Percentiles rank a stretch among this genome's conserved stretches.
Evolutionary conservation across 2,329 filamentous ascomycete species (phyloP).

Genomic region (Beauveria sp.): DNA sequence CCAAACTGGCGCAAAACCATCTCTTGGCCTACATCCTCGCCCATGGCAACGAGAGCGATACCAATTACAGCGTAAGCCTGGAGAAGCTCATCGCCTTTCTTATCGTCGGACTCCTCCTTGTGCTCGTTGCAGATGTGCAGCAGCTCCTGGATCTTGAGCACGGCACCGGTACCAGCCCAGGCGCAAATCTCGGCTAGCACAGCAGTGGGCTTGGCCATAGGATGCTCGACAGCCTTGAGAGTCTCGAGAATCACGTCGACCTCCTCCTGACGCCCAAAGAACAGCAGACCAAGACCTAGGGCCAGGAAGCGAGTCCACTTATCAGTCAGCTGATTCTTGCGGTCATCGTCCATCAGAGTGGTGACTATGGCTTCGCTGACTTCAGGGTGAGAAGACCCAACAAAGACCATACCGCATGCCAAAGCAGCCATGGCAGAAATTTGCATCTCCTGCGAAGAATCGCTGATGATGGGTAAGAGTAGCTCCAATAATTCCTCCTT

Average conservation of each 20-base stretch:
- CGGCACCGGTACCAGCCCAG: constrained; percentile 94
- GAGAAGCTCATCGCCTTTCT: constrained; percentile 89
- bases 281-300: constrained; percentile 84
- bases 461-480: constrained; percentile 78
- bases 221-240: constrained; percentile 92
- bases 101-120: constrained; percentile 87
- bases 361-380: constrained; percentile 88
- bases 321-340: constrained; percentile 83
- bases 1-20: constrained; percentile 98
- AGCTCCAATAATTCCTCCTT: constrained; percentile 81
- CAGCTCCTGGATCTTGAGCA: constrained; percentile 93
- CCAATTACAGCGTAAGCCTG: constrained; percentile 95
- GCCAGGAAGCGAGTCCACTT: constrained; percentile 98
- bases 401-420: constrained; percentile 81
- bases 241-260: constrained; percentile 98
- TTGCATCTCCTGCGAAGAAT: constrained; percentile 84
- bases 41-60: constrained; percentile 92
- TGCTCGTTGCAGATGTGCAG: constrained; percentile 98
- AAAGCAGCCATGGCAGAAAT: constrained; percentile 93
- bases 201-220: constrained; percentile 92
- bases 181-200: constrained; percentile 94
- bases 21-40: constrained; percentile 95
- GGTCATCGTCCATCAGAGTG: constrained; percentile 88
- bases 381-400: constrained; percentile 85
- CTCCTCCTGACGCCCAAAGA: constrained; percentile 95